These are phyloP conservation scores for Daedaleopsis sinensis DNA, from an alignment of 768 basidiomycete species.

Conservation along the genomic window DNA sequence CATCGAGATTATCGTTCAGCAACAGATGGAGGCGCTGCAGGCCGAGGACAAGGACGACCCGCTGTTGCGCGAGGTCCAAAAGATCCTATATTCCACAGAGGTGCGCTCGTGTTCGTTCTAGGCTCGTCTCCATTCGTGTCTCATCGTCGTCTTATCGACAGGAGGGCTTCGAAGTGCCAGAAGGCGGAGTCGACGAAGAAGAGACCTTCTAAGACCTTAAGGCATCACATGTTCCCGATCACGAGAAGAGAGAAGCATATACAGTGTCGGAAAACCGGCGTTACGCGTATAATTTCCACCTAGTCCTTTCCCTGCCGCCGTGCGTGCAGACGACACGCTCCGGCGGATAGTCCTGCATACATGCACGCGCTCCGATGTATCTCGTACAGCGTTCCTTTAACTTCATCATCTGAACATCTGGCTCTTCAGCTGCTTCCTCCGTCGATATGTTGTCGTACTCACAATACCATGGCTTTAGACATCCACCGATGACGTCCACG, in stretches of 20 bases:
- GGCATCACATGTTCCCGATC: background rate
- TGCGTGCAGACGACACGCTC: conserved; percentile 1
- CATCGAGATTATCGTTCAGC: conserved; percentile 93
- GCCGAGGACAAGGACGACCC: conserved; percentile 57
- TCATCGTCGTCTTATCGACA: conserved; percentile 33
- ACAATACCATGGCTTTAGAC: conserved; percentile 19
- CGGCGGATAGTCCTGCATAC: background rate
- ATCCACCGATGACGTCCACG: no score
- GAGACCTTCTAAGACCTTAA: conserved; percentile 61
- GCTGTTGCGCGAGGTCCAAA: conserved; percentile 79
- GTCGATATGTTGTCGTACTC: conserved; percentile 18
- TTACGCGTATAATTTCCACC: conserved; percentile 13
- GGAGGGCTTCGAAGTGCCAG: conserved; percentile 95
- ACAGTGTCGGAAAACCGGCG: background rate
- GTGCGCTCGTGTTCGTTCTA: conserved; percentile 43
- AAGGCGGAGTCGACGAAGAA: conserved; percentile 72
- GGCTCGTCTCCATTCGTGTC: conserved; percentile 11
- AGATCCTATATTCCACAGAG: conserved; percentile 94
- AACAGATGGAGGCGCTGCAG: conserved; percentile 68
- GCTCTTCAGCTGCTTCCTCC: background rate
- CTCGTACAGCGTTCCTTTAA: conserved; percentile 1
- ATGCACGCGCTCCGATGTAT: conserved; percentile 8
- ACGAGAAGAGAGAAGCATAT: conserved; percentile 14
- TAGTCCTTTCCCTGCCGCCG: conserved; percentile 11
- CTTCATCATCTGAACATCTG: background rate